Evolutionary conservation across 129 eudicot species (phyloP).

Genomic region (Daucus carota): DNA sequence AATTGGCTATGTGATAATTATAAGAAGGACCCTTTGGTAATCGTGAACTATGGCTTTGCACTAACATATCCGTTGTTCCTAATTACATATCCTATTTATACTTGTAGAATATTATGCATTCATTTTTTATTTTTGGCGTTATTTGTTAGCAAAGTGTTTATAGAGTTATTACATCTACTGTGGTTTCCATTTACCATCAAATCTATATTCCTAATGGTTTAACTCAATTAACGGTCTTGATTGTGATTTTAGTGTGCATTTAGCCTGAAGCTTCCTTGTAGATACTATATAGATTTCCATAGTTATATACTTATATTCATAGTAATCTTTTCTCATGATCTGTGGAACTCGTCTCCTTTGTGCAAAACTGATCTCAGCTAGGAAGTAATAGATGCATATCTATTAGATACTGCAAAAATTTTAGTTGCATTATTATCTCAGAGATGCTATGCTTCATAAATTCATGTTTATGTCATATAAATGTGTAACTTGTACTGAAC

Average conservation of each 20-base stretch:
- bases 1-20: conserved; percentile 95
- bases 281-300: neutral
- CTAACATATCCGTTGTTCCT: neutral
- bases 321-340: neutral
- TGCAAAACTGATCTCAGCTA: neutral
- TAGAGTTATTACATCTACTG: neutral
- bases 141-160: neutral
- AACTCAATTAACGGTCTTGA: neutral
- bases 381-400: neutral
- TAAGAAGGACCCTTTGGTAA: conserved; percentile 84
- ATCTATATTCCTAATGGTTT: neutral
- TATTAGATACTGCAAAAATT: neutral
- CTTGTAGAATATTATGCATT: neutral
- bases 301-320: neutral
- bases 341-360: neutral
- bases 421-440: neutral
- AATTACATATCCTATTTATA: neutral
- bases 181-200: neutral
- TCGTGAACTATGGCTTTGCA: conserved; percentile 7
- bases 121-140: neutral
- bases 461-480: conserved; percentile 4
- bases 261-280: neutral
- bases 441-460: neutral
- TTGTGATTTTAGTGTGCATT: neutral
- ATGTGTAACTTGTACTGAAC: conserved; percentile 15